Evolutionary conservation across 2,329 filamentous ascomycete genomes (phyloP), one percentile per base, ranked within the genome.

Genomic region (Diaporthe amygdali): DNA sequence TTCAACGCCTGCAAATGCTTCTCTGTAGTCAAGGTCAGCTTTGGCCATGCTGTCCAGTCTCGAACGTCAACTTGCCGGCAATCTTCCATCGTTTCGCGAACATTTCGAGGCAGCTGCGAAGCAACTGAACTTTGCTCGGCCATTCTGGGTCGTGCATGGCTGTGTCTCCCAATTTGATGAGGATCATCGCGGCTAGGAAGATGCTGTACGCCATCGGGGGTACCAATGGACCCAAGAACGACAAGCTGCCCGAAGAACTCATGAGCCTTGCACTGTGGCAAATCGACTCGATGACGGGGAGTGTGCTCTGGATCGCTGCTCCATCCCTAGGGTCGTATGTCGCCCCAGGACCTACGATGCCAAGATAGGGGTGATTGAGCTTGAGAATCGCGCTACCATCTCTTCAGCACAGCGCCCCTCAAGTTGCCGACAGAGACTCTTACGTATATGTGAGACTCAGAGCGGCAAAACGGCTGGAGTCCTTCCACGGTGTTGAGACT

Each of bases 371-470:
- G 27, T 77, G 73, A 69, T 78, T 77, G 72, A 79, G 72, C 71
- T 77, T 78, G 75, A 79, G 76, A 27, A 79, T 71, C 52, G 77
- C 74, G 68, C 77, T 79, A 66, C 37, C 46, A 39, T 25, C 49
- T 51, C 69, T 72, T 76, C 69, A 74, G 74, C 44, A 66, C 46
- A 69, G 52, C n/a, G 52, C 41, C 46, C 52, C 39, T 63, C 54
- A 51, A 54, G 44, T 54, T 52, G 46, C 49, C 69, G 63, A 22
- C 64, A 66, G 54, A 67, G 54, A 59, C 56, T n/a, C 70, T 74
- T 74, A 79, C 78, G 78, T 78, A 72, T 78, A 76, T 69, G 77
- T 75, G 14, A 76, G 74, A 20, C 74, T 74, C 66, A 79, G 66
- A 37, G 75, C 76, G 30, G 73, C 76, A 69, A 73, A 75, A 9